Evolutionary conservation across 129 eudicot genomes (phyloP).

Genomic region (Heracleum sosnowskyi): DNA sequence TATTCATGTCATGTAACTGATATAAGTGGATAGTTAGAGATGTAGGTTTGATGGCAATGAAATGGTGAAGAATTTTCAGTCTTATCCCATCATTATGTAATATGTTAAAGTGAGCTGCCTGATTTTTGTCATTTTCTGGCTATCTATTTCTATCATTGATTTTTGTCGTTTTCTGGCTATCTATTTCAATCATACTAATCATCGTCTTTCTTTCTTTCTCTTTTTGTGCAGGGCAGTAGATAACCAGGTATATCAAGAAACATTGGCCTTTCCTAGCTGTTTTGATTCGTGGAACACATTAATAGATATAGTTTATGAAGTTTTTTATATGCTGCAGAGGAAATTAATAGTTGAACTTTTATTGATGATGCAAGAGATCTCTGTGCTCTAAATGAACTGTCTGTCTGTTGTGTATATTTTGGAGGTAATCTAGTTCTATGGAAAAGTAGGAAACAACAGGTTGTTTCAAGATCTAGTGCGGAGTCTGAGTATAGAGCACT

Average conservation of each 20-base stretch:
- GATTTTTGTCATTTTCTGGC: background rate
- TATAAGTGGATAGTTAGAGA: background rate
- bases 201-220: background rate
- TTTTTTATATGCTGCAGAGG: background rate
- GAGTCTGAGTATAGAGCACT: no score
- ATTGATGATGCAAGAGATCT: background rate
- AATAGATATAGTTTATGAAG: background rate
- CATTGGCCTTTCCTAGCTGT: conserved; percentile 1
- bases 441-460: no score
- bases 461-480: no score
- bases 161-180: background rate
- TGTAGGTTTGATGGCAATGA: background rate
- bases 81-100: background rate
- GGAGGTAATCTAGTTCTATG: no score
- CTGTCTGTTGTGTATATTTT: background rate
- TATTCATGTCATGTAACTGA: background rate
- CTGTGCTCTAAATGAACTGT: background rate
- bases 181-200: background rate
- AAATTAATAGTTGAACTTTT: background rate
- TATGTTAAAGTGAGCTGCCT: background rate
- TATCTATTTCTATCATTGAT: background rate
- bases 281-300: background rate
- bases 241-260: conserved; percentile 58
- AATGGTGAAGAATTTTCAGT: background rate
- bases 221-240: conserved; percentile 68